Evolutionary conservation across 768 basidiomycete species (phyloP), one percentile per base, ranked within the genome.

Genomic region (Lanmaoa pseudosensibilis): DNA sequence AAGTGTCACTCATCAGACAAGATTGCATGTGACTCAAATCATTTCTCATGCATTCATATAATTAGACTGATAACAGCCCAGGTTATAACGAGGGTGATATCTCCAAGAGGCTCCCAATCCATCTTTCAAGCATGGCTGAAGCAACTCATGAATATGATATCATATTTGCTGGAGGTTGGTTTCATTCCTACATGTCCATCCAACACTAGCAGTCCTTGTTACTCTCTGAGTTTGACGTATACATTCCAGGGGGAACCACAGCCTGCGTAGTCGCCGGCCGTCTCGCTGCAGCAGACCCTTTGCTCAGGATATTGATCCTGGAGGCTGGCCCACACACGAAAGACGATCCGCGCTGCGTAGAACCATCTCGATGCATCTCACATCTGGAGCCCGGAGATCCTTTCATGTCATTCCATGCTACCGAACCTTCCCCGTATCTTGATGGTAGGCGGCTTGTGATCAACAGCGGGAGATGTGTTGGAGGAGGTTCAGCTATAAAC

Each of bases 111-210:
- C 36, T 30, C 21, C 15, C 23, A 39, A 45, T 33, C 36, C 34
- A 36, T 8, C 38, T 49, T 51, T 16, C 39, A 16, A 48, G 23
- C 48, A 66, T 64, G 65, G 46, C 44, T 10, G 43, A 55, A 34
- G 10, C 38, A 46, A 36, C 39, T 39, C 15, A 46, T 10, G 48
- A 59, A 48, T 78, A 77, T 57, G 81, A 84, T 57, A 76, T 85
- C 19, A 76, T 85, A 57, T 79, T 85, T 56, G 81, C 80, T 32
- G 84, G 84, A 60, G 84, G 84, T 84, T 39, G 27, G 65, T 57
- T 36, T 37, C 36, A 7, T 47, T 48, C 18, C 34, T 18, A 7
- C 21, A 18, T 23, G 27, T 15, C 27, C 6, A 54, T 50, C 30
- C 18, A 18, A 36, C 15, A 27, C 37, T 32, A 10, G 30, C 15